Evolutionary conservation across 805 yeast species (phyloP).

Genomic region (Blastobotrys robertii): DNA sequence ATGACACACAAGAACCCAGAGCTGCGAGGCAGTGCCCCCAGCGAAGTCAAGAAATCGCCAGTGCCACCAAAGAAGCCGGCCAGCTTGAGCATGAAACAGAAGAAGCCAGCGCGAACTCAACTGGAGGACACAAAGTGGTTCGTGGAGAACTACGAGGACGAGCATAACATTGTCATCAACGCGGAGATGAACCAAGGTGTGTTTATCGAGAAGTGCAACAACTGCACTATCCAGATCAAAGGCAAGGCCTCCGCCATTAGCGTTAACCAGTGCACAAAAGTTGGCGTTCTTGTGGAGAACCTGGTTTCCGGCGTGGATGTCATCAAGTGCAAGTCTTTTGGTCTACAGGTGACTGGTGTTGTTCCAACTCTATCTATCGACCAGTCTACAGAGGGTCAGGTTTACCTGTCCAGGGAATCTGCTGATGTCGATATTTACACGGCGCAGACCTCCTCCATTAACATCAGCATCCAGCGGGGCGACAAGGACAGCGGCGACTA

Average conservation of each 20-base stretch:
- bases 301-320: slow-evolving; percentile 83
- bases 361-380: slow-evolving; percentile 82
- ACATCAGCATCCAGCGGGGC: slow-evolving; percentile 68
- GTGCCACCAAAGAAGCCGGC: slow-evolving; percentile 78
- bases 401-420: slow-evolving; percentile 68
- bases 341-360: slow-evolving; percentile 72
- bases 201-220: slow-evolving; percentile 72
- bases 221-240: slow-evolving; percentile 66
- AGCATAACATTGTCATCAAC: slow-evolving; percentile 58
- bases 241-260: slow-evolving; percentile 91
- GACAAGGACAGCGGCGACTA: slow-evolving; percentile 49
- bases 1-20: slow-evolving; percentile 91
- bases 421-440: slow-evolving; percentile 71
- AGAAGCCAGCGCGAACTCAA: slow-evolving; percentile 53
- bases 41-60: slow-evolving; percentile 45
- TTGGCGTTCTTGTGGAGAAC: slow-evolving; percentile 74
- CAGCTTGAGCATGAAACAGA: slow-evolving; percentile 35
- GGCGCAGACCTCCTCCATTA: slow-evolving; percentile 75
- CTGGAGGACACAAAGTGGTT: slow-evolving; percentile 84
- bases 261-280: slow-evolving; percentile 57
- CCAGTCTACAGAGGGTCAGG: slow-evolving; percentile 76
- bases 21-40: slow-evolving; percentile 44
- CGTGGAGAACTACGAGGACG: slow-evolving; percentile 64
- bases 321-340: slow-evolving; percentile 72
- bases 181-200: slow-evolving; percentile 83